These are phyloP conservation scores for Oryza longistaminata DNA, from an alignment of 176 grass and related monocot genomes.

Conservation along the genomic window DNA sequence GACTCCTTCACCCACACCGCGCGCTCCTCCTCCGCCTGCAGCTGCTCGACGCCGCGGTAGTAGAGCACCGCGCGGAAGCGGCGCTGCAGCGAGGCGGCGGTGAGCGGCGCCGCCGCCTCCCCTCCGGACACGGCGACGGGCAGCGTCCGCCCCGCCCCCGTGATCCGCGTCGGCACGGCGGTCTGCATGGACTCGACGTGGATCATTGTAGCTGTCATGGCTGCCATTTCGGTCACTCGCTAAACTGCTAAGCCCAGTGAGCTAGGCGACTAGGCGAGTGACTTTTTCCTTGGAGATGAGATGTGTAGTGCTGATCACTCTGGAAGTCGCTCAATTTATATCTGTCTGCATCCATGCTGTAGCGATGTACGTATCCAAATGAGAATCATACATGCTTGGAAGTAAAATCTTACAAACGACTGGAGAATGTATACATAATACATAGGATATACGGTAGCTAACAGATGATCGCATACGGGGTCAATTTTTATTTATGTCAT, in stretches of 20 bases:
- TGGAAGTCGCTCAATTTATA: background rate
- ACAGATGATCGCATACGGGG: background rate
- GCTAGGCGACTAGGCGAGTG: too few relatives aligned
- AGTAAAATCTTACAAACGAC: background rate
- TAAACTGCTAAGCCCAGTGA: background rate
- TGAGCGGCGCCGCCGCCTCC: slow-evolving; percentile 1
- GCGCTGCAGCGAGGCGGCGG: slow-evolving; percentile 44
- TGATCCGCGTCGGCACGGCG: slow-evolving; percentile 42
- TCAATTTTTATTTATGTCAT: background rate
- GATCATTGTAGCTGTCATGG: slow-evolving; percentile 24
- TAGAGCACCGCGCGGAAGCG: slow-evolving; percentile 65
- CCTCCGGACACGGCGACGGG: slow-evolving; percentile 39
- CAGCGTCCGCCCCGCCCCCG: slow-evolving; percentile 22
- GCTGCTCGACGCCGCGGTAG: slow-evolving; percentile 37
- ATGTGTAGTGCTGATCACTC: too few relatives aligned
- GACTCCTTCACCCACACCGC: slow-evolving; percentile 78
- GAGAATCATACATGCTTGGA: background rate
- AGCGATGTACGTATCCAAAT: background rate
- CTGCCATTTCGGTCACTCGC: background rate
- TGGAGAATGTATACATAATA: background rate
- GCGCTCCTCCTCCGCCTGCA: slow-evolving; percentile 15
- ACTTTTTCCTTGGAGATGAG: background rate
- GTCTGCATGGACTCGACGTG: slow-evolving; percentile 74
- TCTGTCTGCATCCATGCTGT: background rate
- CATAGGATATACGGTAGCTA: background rate